Base-by-base conservation (phyloP, 2,329 filamentous ascomycete genomes). In the Bipolaris sorokiniana region DNA sequence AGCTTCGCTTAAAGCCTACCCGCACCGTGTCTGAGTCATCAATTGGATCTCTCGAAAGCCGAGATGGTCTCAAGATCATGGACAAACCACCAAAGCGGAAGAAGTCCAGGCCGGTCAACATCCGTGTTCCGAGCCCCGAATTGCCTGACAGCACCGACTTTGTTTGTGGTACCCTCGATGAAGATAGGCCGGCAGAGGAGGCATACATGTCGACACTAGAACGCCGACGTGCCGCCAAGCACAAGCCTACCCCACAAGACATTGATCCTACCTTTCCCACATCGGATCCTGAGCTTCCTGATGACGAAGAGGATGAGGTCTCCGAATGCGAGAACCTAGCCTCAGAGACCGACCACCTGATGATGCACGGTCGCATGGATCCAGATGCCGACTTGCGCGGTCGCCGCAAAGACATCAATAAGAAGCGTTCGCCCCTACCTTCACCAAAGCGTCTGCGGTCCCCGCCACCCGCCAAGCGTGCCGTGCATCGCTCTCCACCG, bases 131-230 rank as follows among this genome's bases (percentile, higher is more conserved):
- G 16, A 90, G 90, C 1, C 91, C 91, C 2, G 92, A 97, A 72
- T 82, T 99, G 10, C 95, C 95, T 1, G 95, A 99, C 76, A 97
- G 93, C 77, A 98, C 95, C 13, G 95, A 99, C 76, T 99, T 99
- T 65, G 95, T 99, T n/a, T 98, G 95, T 71, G 95, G 95, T 56
- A 99, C 95, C 1, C 83, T 99, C 18, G 95, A 99, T 65, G 95
- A 99, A 77, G 95, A 99, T 71, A 88, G 92, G 42, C 92, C 92
- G 2, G 79, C 98, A n/a, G 95, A 99, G 74, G 92, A 93, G 65
- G 94, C 92, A 0, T 99, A 97, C 75, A 84, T 96, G 54, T 90
- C 91, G 2, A 92, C 90, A 68, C 84, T 96, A 56, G 90, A 93
- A 69, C 88, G 91, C 53, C 88, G 90, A 64, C 89, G 92, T 67